Conservation (phyloP, 2,329 filamentous ascomycete genomes). For the Chaetomiaceae sp. region DNA sequence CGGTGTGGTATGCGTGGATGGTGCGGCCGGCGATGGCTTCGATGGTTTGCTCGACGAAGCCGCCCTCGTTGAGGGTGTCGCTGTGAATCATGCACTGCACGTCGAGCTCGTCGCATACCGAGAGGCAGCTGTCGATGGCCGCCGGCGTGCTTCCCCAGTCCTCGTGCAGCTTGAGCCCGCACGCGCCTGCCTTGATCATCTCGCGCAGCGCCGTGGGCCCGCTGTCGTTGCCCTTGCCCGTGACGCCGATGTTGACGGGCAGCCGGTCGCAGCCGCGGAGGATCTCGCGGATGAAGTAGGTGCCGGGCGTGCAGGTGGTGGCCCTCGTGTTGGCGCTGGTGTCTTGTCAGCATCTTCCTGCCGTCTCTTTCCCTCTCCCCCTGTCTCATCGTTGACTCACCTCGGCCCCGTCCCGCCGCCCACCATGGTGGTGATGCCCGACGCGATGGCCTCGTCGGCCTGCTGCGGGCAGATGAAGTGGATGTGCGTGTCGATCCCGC, state of each 20-base stretch:
- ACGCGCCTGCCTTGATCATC: slow-evolving; percentile 76
- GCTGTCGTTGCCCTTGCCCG: slow-evolving; percentile 88
- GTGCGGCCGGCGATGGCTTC: slow-evolving; percentile 78
- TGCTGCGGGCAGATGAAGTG: slow-evolving; percentile 97
- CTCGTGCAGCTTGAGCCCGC: slow-evolving; percentile 90
- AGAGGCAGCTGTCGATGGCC: slow-evolving; percentile 81
- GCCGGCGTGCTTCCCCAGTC: slow-evolving; percentile 92
- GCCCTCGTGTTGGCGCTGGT: slow-evolving; percentile 77
- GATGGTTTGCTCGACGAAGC: slow-evolving; percentile 92
- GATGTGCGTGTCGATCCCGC: slow-evolving; percentile 84
- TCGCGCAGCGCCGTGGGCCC: slow-evolving; percentile 66
- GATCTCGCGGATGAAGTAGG: slow-evolving; percentile 80
- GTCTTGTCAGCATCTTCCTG: background rate
- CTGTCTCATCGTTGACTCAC: slow-evolving; percentile 36
- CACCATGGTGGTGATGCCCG: slow-evolving; percentile 84
- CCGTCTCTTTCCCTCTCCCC: no score
- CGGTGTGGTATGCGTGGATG: slow-evolving; percentile 96
- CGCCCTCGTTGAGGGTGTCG: slow-evolving; percentile 92
- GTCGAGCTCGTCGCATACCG: slow-evolving; percentile 84
- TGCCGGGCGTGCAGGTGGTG: slow-evolving; percentile 88
- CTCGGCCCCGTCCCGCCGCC: slow-evolving; percentile 91
- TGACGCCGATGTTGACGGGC: slow-evolving; percentile 85
- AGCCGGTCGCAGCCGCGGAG: slow-evolving; percentile 78
- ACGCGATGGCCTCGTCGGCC: slow-evolving; percentile 73
- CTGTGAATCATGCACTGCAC: slow-evolving; percentile 94